Evolutionary conservation across 2,329 filamentous ascomycete species (phyloP).

Genomic region (Cercospora nicotianae): DNA sequence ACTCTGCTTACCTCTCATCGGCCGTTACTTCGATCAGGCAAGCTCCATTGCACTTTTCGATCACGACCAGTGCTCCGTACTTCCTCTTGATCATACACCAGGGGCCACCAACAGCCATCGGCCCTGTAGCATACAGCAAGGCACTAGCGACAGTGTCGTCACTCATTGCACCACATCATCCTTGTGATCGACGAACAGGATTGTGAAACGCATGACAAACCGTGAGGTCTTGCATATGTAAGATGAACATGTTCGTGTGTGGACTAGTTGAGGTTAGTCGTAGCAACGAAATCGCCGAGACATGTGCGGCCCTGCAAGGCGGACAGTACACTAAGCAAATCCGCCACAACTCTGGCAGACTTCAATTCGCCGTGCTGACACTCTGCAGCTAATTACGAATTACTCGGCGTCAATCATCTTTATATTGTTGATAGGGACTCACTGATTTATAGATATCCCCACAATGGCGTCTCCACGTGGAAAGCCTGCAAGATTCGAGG

Average conservation of each 20-base stretch:
- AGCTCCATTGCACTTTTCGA: neutral
- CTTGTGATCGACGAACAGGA: conserved; percentile 1
- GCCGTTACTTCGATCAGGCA: neutral
- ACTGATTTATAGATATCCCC: neutral
- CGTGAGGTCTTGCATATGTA: neutral
- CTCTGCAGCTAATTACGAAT: neutral
- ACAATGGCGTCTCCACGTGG: neutral
- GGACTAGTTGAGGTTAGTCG: neutral
- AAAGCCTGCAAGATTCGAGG: neutral
- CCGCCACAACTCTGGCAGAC: neutral
- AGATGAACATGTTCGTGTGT: conserved; percentile 4
- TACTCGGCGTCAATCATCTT: neutral
- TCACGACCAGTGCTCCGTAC: neutral
- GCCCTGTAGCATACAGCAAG: neutral
- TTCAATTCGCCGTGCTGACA: conserved; percentile 4
- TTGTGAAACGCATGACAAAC: conserved; percentile 2
- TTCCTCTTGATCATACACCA: neutral
- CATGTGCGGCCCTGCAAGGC: neutral
- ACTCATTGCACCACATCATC: neutral
- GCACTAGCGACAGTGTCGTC: neutral
- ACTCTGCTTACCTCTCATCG: neutral
- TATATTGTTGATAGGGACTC: neutral
- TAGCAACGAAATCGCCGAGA: conserved; percentile 3
- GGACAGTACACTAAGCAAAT: neutral
- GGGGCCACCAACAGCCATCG: neutral